A percentile compares a stretch with the other conserved stretches of the same genome.
Conservation (phyloP, 1,284 basidiomycete species). For the Mycena citricolor region DNA sequence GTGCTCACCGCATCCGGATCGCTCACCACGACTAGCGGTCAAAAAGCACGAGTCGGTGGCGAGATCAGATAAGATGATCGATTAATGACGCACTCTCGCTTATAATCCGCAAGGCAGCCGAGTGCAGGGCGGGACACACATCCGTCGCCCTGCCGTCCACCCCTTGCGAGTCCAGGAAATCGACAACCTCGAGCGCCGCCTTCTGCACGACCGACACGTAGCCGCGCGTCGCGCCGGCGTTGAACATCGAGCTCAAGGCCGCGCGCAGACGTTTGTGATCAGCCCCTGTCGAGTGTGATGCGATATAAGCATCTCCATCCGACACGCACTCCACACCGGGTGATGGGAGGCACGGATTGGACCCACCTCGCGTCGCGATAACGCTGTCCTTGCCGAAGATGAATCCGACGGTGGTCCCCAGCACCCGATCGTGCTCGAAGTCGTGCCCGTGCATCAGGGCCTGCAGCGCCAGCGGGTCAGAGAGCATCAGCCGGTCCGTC, state of each 20-base stretch:
- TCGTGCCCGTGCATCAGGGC: not conserved
- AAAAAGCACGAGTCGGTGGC: not conserved
- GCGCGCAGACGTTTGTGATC: not conserved
- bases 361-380: too few relatives aligned
- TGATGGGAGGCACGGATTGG: too few relatives aligned
- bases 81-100: not conserved
- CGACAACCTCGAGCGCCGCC: not conserved
- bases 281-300: too few relatives aligned
- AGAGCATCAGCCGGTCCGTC: not conserved
- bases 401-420: too few relatives aligned
- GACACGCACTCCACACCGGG: too few relatives aligned
- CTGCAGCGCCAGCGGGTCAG: not conserved
- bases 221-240: not conserved
- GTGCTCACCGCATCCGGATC: too few relatives aligned
- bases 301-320: too few relatives aligned
- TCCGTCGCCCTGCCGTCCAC: too few relatives aligned
- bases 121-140: not conserved
- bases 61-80: not conserved
- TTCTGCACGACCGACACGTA: not conserved
- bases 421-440: not conserved
- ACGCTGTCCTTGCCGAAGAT: too few relatives aligned
- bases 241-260: not conserved
- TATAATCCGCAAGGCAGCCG: not conserved
- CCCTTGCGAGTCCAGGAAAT: not conserved
- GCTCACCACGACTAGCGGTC: not conserved